phyloP scores from a whole-genome alignment of 305 asterid genomes.

The Solanum hybrid region DNA sequence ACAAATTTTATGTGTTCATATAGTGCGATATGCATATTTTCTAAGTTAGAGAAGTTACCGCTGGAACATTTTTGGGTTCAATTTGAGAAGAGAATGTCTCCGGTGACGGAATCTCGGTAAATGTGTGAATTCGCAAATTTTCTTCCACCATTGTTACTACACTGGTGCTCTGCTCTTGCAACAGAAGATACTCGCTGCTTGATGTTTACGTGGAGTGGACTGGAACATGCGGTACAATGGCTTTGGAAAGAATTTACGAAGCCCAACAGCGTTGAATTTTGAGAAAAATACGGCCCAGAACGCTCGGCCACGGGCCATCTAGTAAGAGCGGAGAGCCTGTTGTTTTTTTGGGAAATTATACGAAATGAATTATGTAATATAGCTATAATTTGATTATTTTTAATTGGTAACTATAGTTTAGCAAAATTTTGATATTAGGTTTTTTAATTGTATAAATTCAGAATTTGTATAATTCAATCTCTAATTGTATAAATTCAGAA shows the following conservation, averaged over 20 bases:
- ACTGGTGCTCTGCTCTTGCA: neutral
- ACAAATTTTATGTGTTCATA: neutral
- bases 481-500: no score
- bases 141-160: constrained; percentile 18
- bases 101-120: constrained; percentile 46
- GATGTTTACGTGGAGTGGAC: neutral
- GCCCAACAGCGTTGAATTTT: neutral
- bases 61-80: constrained; percentile 60
- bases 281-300: neutral
- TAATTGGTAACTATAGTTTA: no score
- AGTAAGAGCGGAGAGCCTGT: neutral
- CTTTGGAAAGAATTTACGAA: neutral
- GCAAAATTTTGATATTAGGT: no score
- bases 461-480: no score
- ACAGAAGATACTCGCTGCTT: neutral
- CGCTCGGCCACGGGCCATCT: neutral
- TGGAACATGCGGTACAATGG: neutral
- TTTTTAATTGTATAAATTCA: no score
- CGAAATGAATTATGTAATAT: no score
- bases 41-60: constrained; percentile 25
- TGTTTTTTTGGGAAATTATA: neutral
- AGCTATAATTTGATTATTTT: no score
- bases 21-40: neutral
- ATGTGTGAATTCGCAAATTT: constrained; percentile 31
- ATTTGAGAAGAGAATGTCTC: constrained; percentile 57